phyloP scores from a whole-genome alignment of 2,329 filamentous ascomycete genomes.

The Penicillium psychrosexuale region DNA sequence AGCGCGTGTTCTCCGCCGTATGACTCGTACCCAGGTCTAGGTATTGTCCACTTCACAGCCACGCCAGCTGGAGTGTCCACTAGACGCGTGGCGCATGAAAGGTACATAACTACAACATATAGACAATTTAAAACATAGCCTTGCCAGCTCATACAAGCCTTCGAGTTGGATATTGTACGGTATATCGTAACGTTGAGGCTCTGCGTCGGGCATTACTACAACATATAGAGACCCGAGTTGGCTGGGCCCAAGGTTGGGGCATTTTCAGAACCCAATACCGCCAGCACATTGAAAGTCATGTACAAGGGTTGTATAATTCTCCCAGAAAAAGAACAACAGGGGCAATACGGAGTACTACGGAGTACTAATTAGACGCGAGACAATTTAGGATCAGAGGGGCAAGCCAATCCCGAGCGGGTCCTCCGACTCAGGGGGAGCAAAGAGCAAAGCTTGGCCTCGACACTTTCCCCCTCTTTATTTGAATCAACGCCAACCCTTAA shows the following conservation, averaged over 20 bases:
- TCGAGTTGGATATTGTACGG: neutral
- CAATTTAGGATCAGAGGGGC: neutral
- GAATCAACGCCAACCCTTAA: neutral
- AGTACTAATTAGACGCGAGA: neutral
- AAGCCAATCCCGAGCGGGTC: conserved; percentile 3
- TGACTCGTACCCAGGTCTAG: conserved; percentile 1
- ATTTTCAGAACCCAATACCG: neutral
- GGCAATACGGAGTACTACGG: neutral
- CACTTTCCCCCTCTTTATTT: neutral
- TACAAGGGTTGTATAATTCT: neutral
- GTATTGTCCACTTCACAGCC: neutral
- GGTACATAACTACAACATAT: neutral
- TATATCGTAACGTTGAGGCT: neutral
- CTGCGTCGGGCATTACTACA: neutral
- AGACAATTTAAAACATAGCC: neutral
- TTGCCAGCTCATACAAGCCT: neutral
- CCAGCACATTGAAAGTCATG: neutral
- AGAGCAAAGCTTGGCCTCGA: conserved; percentile 17
- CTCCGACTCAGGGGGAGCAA: conserved; percentile 4
- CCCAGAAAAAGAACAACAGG: neutral
- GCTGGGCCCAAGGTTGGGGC: too few species aligned
- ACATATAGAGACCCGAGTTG: neutral
- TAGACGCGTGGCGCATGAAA: conserved; percentile 15
- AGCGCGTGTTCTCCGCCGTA: conserved; percentile 34
- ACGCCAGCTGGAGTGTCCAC: conserved; percentile 1